Conservation (phyloP, 768 basidiomycete genomes). For the Strobilomyces echinocephalus region DNA sequence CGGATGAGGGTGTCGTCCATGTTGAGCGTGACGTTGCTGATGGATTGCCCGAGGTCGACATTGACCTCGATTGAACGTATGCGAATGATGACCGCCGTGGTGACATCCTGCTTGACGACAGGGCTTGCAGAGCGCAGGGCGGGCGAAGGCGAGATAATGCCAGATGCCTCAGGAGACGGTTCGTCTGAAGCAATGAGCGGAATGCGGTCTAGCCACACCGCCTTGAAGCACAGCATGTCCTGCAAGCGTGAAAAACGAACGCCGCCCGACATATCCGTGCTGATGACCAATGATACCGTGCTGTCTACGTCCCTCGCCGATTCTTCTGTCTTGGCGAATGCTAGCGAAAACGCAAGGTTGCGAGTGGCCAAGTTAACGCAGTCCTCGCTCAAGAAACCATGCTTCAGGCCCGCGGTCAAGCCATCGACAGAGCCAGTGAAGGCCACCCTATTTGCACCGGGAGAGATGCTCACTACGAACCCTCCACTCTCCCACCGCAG, state of each 20-base stretch:
- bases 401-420: slow-evolving; percentile 74
- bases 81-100: slow-evolving; percentile 61
- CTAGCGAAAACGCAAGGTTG: slow-evolving; percentile 74
- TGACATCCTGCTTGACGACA: slow-evolving; percentile 41
- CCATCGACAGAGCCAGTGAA: slow-evolving; percentile 81
- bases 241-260: slow-evolving; percentile 83
- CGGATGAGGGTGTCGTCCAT: slow-evolving; percentile 60
- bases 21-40: slow-evolving; percentile 64
- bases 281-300: slow-evolving; percentile 70
- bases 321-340: slow-evolving; percentile 53
- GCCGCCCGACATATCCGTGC: slow-evolving; percentile 77
- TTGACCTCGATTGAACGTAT: slow-evolving; percentile 69
- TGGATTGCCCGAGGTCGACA: slow-evolving; percentile 83
- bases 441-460: slow-evolving; percentile 64
- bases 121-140: slow-evolving; percentile 12
- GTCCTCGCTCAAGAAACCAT: slow-evolving; percentile 81
- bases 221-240: slow-evolving; percentile 92
- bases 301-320: slow-evolving; percentile 35
- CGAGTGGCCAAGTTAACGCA: slow-evolving; percentile 76
- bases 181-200: slow-evolving; percentile 57
- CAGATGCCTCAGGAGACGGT: slow-evolving; percentile 18
- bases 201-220: slow-evolving; percentile 88
- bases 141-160: slow-evolving; percentile 14
- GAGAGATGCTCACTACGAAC: slow-evolving; percentile 74
- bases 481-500: slow-evolving; percentile 94